phyloP scores from a whole-genome alignment of 2,329 filamentous ascomycete genomes.

The Myriangium duriaei region DNA sequence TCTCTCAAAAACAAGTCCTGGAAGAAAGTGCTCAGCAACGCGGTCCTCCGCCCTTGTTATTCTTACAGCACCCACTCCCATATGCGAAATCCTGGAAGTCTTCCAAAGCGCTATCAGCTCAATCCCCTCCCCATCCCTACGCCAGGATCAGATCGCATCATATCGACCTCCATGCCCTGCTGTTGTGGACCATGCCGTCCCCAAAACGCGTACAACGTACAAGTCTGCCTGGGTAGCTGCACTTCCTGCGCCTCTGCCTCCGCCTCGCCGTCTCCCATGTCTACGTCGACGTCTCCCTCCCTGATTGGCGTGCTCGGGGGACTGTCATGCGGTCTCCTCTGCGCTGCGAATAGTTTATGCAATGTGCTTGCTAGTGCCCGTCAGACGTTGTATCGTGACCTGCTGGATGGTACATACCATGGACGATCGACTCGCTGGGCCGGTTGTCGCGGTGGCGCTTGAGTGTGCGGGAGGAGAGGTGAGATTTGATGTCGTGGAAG shows the following conservation, averaged over 20 bases:
- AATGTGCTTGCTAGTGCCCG: slow-evolving; percentile 32
- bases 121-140: too few species aligned
- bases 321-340: slow-evolving; percentile 15
- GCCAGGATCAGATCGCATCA: too few species aligned
- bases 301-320: background rate
- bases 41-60: too few species aligned
- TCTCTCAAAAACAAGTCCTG: too few species aligned
- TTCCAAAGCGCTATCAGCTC: too few species aligned
- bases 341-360: slow-evolving; percentile 32
- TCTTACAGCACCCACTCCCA: too few species aligned
- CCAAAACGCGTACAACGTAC: background rate
- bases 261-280: background rate
- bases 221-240: background rate
- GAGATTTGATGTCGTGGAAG: slow-evolving; percentile 14
- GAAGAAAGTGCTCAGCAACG: too few species aligned
- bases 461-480: slow-evolving; percentile 44
- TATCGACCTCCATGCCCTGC: background rate
- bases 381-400: slow-evolving; percentile 12
- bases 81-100: too few species aligned
- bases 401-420: slow-evolving; percentile 31
- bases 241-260: background rate
- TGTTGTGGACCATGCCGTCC: background rate
- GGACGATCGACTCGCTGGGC: slow-evolving; percentile 42
- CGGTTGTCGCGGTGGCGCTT: slow-evolving; percentile 47
- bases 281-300: background rate